Evolutionary conservation across 2,329 filamentous ascomycete species (phyloP), one percentile per base, ranked within the genome.

Genomic region (Didymosphaeria variabile): DNA sequence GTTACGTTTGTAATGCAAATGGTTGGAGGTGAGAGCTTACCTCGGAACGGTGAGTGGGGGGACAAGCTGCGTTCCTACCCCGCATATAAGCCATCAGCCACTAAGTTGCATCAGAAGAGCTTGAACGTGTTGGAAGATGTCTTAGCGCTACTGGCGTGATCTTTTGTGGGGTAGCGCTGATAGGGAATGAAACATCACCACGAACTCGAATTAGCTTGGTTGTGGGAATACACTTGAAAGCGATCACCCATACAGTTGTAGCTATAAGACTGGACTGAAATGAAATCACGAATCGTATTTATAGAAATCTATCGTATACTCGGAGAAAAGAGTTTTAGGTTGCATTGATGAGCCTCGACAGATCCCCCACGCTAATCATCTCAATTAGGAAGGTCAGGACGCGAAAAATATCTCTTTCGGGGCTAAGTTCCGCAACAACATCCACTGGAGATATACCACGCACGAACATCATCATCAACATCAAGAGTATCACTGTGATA

Each of bases 61-160:
- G 26, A 15, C 15, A 29, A 26, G 45, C 23, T 29, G 8, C 13
- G 6, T 19, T 32, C 17, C 15, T 49, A 49, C 46, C 46, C 46
- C 46, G 46, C 49, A 51, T 8, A 38, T 51, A 7, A 36, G n/a
- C 49, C 32, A 38, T 21, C 49, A 32, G 31, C 49, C n/a, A n/a
- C 49, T 36, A 51, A 12, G 8, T 38, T 51, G n/a, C 17, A 51
- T 32, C 7, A 38, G 29, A 21, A 13, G n/a, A 23, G 19, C n/a
- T 36, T 13, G n/a, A 38, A 17, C 5, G 32, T 38, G 8, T n/a
- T 51, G 32, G 19, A 15, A 19, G 12, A 26, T 26, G 19, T 26
- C 32, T 50, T 52, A 52, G 32, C 32, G 49, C 17, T 52, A 17
- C 49, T 52, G 32, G 32, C 32, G 32, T 21, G 31, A 21, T 51